These are phyloP conservation scores for Calonectria pseudoreteaudii DNA, from an alignment of 2,329 filamentous ascomycete species.

Conservation along the genomic window DNA sequence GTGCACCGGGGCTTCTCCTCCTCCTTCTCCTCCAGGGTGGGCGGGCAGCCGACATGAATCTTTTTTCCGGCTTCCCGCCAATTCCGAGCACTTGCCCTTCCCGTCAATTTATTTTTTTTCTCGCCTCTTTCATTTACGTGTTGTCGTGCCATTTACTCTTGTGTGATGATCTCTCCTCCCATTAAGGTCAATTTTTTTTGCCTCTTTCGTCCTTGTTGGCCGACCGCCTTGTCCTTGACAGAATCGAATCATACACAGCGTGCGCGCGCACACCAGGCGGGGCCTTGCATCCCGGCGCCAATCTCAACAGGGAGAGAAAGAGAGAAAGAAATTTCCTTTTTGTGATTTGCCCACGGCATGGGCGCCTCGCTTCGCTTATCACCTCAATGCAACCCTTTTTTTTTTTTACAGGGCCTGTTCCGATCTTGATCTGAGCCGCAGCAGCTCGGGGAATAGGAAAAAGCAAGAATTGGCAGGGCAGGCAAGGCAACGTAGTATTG, in stretches of 20 bases:
- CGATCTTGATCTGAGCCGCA: neutral
- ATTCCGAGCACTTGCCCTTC: neutral
- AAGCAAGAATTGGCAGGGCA: too few relatives aligned
- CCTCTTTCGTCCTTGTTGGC: neutral
- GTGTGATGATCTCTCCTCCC: neutral
- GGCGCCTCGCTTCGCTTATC: slow-evolving; percentile 5
- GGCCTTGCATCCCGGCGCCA: neutral
- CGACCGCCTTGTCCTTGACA: slow-evolving; percentile 2
- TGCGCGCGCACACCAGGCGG: neutral
- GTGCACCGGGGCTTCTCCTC: too few relatives aligned
- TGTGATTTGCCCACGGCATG: neutral
- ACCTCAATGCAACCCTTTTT: slow-evolving; percentile 10
- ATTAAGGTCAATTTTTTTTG: neutral
- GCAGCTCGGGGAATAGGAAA: neutral
- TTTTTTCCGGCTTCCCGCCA: neutral
- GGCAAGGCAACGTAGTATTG: neutral
- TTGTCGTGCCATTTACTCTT: neutral
- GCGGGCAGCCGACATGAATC: neutral
- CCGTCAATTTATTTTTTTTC: neutral
- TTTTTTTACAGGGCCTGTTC: too few relatives aligned
- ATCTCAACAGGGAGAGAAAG: neutral
- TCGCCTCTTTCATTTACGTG: neutral
- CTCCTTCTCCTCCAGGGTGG: neutral
- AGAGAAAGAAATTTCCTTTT: neutral
- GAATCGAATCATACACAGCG: neutral